A percentile compares a stretch with the other conserved stretches of the same genome.
Evolutionary conservation across 805 yeast genomes (phyloP).

Genomic region (Zygotorulaspora sp.): DNA sequence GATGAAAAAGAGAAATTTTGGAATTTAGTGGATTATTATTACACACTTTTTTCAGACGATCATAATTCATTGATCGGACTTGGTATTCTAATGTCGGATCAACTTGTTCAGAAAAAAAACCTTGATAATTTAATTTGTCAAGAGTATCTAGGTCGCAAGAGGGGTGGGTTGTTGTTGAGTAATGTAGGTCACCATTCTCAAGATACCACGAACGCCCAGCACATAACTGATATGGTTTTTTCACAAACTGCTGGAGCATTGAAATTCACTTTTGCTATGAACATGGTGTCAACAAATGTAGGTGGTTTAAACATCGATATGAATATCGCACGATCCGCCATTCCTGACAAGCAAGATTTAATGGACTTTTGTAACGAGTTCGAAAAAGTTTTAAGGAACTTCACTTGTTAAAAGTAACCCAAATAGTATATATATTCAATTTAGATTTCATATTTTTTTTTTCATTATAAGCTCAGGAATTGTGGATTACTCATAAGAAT

Average conservation of each 20-base stretch:
- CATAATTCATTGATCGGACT: slow-evolving; percentile 21
- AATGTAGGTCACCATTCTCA: slow-evolving; percentile 22
- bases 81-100: slow-evolving; percentile 24
- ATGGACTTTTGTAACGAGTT: slow-evolving; percentile 11
- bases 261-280: slow-evolving; percentile 21
- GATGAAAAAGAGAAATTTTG: slow-evolving; percentile 18
- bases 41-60: slow-evolving; percentile 9
- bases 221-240: slow-evolving; percentile 20
- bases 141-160: slow-evolving; percentile 14
- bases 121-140: slow-evolving; percentile 19
- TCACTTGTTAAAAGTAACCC: no score
- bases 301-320: slow-evolving; percentile 24
- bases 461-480: no score
- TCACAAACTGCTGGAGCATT: slow-evolving; percentile 25
- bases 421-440: no score
- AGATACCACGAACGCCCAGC: slow-evolving; percentile 3
- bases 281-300: slow-evolving; percentile 19
- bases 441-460: no score
- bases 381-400: slow-evolving; percentile 4
- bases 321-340: slow-evolving; percentile 19
- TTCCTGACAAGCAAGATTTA: slow-evolving; percentile 11
- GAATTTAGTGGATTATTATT: slow-evolving; percentile 21
- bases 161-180: slow-evolving; percentile 28
- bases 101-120: slow-evolving; percentile 16
- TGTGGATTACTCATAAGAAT: no score